Conservation (phyloP, 345 rosid species). For the Brassica napus region Da-Ae NC_063452.1:30521001-30521500, state of each 20-base stretch:
- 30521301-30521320: no score
- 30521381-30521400: no score
- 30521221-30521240: not conserved
- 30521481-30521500: no score
- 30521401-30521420: no score
- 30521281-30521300: no score
- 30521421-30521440: no score
- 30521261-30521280: no score
- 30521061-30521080: not conserved
- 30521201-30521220: not conserved
- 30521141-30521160: not conserved
- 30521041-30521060: not conserved
- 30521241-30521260: not conserved
- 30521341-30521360: no score
- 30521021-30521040: not conserved
- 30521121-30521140: not conserved
- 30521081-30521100: not conserved
- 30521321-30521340: no score
- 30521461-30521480: no score
- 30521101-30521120: not conserved
- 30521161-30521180: not conserved
- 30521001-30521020: not conserved
- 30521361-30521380: no score
- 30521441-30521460: no score
- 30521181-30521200: not conserved